These are phyloP conservation scores for Crithidia brevicula DNA, from an alignment of 208 protist species.

Conservation along the genomic window DNA sequence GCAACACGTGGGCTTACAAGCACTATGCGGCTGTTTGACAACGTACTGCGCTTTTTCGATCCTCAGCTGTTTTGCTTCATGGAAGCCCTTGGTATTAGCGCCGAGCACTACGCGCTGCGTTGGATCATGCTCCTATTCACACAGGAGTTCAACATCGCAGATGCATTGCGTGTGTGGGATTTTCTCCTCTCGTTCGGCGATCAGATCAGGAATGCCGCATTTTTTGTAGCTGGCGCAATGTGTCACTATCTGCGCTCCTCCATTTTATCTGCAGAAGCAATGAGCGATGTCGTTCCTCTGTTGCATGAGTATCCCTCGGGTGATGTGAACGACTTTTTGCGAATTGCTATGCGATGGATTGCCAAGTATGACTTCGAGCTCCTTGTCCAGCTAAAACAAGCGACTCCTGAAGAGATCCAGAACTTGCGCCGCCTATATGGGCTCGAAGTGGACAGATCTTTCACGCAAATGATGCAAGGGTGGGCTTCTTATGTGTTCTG, in stretches of 20 bases:
- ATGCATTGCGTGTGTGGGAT: constrained; percentile 85
- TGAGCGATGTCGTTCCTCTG: constrained; percentile 61
- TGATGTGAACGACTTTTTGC: constrained; percentile 64
- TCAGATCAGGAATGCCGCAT: constrained; percentile 44
- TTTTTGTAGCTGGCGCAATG: constrained; percentile 74
- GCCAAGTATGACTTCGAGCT: constrained; percentile 47
- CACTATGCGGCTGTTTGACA: constrained; percentile 68
- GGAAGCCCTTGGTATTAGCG: constrained; percentile 37
- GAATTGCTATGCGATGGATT: constrained; percentile 58
- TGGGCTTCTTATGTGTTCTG: constrained; percentile 32
- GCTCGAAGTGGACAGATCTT: constrained; percentile 11
- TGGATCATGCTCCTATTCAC: constrained; percentile 90
- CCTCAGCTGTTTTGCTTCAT: constrained; percentile 59
- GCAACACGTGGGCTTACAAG: constrained; percentile 54
- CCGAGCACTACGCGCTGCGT: constrained; percentile 80
- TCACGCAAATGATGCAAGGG: constrained; percentile 20
- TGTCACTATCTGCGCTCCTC: constrained; percentile 44
- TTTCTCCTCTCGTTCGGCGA: constrained; percentile 82
- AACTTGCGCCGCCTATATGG: constrained; percentile 34
- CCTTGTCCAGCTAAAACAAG: constrained; percentile 39
- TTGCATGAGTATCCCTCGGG: constrained; percentile 65
- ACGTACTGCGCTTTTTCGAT: constrained; percentile 69
- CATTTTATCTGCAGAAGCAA: constrained; percentile 38
- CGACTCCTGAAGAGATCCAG: constrained; percentile 39
- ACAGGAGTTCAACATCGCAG: constrained; percentile 84